Percentiles rank a stretch among this genome's conserved stretches.
phyloP scores from a whole-genome alignment of 305 asterid species.

The Fraxinus albicans region DNA sequence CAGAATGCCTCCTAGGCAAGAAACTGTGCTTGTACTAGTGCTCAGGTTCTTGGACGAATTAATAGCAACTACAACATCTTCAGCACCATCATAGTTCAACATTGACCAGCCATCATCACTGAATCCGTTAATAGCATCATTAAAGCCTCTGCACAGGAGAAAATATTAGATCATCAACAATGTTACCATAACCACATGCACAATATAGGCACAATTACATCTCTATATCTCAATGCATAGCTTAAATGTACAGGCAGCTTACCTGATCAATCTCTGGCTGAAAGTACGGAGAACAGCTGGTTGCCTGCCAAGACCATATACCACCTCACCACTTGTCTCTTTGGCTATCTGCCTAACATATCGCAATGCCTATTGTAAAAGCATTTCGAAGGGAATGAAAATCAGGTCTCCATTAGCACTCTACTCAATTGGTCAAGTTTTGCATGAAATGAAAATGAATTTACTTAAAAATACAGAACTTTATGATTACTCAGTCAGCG shows the following conservation, averaged over 20 bases:
- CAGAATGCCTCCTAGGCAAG: conserved; percentile 66
- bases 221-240: background rate
- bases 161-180: conserved; percentile 4
- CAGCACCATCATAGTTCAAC: conserved; percentile 66
- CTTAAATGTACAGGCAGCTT: background rate
- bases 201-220: background rate
- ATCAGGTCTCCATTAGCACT: background rate
- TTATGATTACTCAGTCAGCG: conserved; percentile 4
- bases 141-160: conserved; percentile 66
- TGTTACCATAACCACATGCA: background rate
- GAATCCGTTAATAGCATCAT: conserved; percentile 81
- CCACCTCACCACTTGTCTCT: conserved; percentile 82
- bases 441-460: background rate
- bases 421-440: background rate
- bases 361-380: conserved; percentile 56
- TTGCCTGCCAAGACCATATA: conserved; percentile 82
- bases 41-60: conserved; percentile 52
- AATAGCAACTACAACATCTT: conserved; percentile 72
- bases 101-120: conserved; percentile 87
- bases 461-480: background rate
- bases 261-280: conserved; percentile 93
- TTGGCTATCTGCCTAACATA: conserved; percentile 86
- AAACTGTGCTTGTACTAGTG: conserved; percentile 41
- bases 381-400: background rate
- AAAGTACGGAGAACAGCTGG: conserved; percentile 93